A percentile compares a stretch with the other conserved stretches of the same genome.
Conservation (phyloP, 2,329 filamentous ascomycete genomes). For the Lachnellula hyalina region DNA sequence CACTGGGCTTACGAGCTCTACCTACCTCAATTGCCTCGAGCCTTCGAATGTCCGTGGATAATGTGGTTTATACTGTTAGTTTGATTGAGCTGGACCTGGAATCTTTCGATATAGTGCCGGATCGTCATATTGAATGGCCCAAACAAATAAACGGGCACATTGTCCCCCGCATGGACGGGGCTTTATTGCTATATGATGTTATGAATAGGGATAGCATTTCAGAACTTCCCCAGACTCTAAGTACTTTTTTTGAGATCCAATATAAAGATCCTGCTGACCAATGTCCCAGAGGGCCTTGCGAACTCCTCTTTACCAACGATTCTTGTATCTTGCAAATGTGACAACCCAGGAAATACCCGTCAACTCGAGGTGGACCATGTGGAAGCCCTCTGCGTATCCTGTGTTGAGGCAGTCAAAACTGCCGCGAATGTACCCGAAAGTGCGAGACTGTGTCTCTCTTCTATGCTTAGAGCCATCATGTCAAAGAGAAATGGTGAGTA, state of each 20-base stretch:
- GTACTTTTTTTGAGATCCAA: slow-evolving; percentile 49
- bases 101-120: slow-evolving; percentile 55
- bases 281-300: slow-evolving; percentile 60
- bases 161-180: slow-evolving; percentile 74
- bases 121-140: slow-evolving; percentile 59
- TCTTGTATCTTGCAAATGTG: slow-evolving; percentile 86
- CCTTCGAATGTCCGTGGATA: slow-evolving; percentile 54
- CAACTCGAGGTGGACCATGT: slow-evolving; percentile 66
- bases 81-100: slow-evolving; percentile 63
- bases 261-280: slow-evolving; percentile 8
- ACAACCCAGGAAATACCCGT: slow-evolving; percentile 64
- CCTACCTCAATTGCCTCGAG: slow-evolving; percentile 51
- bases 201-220: slow-evolving; percentile 70
- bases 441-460: slow-evolving; percentile 69
- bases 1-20: slow-evolving; percentile 49
- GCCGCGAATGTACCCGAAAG: slow-evolving; percentile 65
- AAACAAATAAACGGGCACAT: slow-evolving; percentile 64
- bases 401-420: slow-evolving; percentile 68
- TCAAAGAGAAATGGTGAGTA: slow-evolving; percentile 62
- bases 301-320: slow-evolving; percentile 70
- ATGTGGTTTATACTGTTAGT: slow-evolving; percentile 51
- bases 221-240: slow-evolving; percentile 68
- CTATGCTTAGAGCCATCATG: slow-evolving; percentile 69
- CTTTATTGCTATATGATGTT: slow-evolving; percentile 82
- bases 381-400: slow-evolving; percentile 61